Evolutionary conservation across 768 basidiomycete species (phyloP), one percentile per base, ranked within the genome.

Genomic region (Leccinum barrowsii): DNA sequence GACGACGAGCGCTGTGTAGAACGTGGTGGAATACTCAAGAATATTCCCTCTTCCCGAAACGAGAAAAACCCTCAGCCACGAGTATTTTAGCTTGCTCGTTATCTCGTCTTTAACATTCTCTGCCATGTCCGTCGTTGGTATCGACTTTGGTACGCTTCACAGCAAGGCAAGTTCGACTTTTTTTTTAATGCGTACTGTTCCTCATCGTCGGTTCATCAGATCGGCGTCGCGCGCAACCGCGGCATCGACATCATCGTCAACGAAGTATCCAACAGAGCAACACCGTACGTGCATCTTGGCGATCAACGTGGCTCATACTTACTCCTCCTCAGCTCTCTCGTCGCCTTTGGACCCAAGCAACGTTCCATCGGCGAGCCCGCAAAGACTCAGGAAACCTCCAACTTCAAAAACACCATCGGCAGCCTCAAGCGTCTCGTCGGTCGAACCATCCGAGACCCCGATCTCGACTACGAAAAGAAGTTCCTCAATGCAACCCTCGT

Each of bases 191-290:
- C 11, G 10, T 32, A 11, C 10, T 32, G 30, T 32, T 32, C 11
- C 30, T 64, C 34, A 60, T 34, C 55, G 2, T 21, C 30, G 4
- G 6, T 11, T 32, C 1, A 1, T 2, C 63, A 92, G 92, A 94
- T 98, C 73, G 94, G 94, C 78, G 94, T 96, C 63, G 94, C 94
- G 19, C 84, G 94, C 76, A 89, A 92, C 77, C 84, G 92, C 70
- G 96, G 96, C 65, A 96, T 99, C 79, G 96, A 99, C 82, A 94
- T 99, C 75, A 96, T 99, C 79, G 80, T 86, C 60, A 99, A 99
- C 75, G 96, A 99, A 74, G 94, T 95, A 60, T 98, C 95, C 15
- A 98, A 98, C 81, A 90, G 97, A 56, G 84, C 88, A 15, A 98
- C 95, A 24, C 96, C 96, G 94, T 98, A 61, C 70, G 93, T 83